These are phyloP conservation scores for Leccinum disarticulatum DNA, from an alignment of 768 basidiomycete species.

Conservation along the genomic window DNA sequence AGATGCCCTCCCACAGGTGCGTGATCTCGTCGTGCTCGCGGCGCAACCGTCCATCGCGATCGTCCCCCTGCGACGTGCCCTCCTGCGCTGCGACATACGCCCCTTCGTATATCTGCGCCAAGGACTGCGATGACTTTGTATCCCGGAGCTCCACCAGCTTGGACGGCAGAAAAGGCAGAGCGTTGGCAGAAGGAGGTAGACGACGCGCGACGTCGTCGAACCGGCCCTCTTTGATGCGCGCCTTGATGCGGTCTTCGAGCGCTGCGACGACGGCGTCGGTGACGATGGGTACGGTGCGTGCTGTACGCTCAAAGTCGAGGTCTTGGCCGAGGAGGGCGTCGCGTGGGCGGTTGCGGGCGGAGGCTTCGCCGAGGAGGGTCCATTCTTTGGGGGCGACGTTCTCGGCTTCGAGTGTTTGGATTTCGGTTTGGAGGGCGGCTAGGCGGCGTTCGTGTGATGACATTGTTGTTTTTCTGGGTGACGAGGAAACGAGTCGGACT, in stretches of 20 bases:
- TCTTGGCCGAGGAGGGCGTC: slow-evolving; percentile 93
- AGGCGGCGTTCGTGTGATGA: slow-evolving; percentile 69
- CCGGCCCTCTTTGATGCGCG: slow-evolving; percentile 76
- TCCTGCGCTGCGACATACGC: slow-evolving; percentile 75
- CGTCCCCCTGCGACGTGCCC: slow-evolving; percentile 51
- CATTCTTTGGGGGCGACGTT: slow-evolving; percentile 91
- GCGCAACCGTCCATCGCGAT: slow-evolving; percentile 83
- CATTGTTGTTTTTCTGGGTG: slow-evolving; percentile 1
- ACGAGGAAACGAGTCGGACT: too few relatives aligned
- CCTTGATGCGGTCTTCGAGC: slow-evolving; percentile 85
- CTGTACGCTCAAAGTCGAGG: slow-evolving; percentile 89
- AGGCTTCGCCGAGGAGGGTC: slow-evolving; percentile 90
- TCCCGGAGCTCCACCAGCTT: slow-evolving; percentile 87
- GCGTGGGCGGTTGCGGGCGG: slow-evolving; percentile 77
- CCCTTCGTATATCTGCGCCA: slow-evolving; percentile 95
- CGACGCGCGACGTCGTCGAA: slow-evolving; percentile 94
- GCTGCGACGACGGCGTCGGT: slow-evolving; percentile 83
- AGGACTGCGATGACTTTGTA: slow-evolving; percentile 80
- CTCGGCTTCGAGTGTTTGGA: slow-evolving; percentile 76
- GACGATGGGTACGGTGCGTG: slow-evolving; percentile 83
- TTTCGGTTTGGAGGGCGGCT: slow-evolving; percentile 72
- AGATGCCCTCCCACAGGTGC: slow-evolving; percentile 80
- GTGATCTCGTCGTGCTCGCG: slow-evolving; percentile 91
- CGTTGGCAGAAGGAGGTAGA: slow-evolving; percentile 55
- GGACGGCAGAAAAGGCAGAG: slow-evolving; percentile 90